These are phyloP conservation scores for Mycena filopes DNA, from an alignment of 768 basidiomycete species.

Conservation along the genomic window DNA sequence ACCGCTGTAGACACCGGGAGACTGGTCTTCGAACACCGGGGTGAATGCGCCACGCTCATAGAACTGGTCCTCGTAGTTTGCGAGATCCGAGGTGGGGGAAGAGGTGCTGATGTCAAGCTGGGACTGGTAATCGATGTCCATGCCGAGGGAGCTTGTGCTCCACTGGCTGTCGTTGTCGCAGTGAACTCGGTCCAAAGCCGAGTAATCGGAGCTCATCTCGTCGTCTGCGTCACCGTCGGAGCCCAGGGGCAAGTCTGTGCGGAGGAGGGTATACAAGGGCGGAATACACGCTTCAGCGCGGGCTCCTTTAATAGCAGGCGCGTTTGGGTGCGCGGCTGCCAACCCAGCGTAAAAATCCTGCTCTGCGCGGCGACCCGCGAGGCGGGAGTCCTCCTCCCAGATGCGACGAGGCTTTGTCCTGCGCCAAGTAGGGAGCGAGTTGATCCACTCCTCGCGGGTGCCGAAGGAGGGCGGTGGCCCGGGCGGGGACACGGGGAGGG, in stretches of 20 bases:
- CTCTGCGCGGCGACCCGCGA: conserved; percentile 41
- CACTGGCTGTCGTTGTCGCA: conserved; percentile 52
- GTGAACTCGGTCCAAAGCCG: conserved; percentile 45
- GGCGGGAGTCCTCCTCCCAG: conserved; percentile 65
- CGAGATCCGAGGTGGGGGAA: conserved; percentile 37
- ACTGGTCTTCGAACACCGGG: conserved; percentile 73
- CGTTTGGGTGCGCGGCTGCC: conserved; percentile 75
- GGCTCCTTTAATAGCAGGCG: conserved; percentile 85
- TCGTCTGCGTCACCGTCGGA: conserved; percentile 52
- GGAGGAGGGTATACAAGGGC: conserved; percentile 62
- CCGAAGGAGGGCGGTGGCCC: conserved; percentile 74
- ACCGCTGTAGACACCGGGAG: conserved; percentile 61
- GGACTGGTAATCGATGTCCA: conserved; percentile 43
- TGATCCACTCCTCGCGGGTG: conserved; percentile 79
- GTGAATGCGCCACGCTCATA: conserved; percentile 63
- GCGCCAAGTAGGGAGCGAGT: conserved; percentile 77
- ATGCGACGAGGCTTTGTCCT: conserved; percentile 73
- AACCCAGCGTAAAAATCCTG: conserved; percentile 82
- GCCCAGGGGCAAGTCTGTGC: conserved; percentile 17
- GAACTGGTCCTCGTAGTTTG: conserved; percentile 40
- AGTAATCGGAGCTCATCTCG: conserved; percentile 56
- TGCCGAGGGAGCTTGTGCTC: conserved; percentile 46
- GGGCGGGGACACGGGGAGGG: conserved; percentile 68
- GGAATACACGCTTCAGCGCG: conserved; percentile 88
- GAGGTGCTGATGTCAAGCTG: conserved; percentile 31